phyloP scores from a whole-genome alignment of 2,329 filamentous ascomycete species.

The Cladobotryum protrusum region DNA sequence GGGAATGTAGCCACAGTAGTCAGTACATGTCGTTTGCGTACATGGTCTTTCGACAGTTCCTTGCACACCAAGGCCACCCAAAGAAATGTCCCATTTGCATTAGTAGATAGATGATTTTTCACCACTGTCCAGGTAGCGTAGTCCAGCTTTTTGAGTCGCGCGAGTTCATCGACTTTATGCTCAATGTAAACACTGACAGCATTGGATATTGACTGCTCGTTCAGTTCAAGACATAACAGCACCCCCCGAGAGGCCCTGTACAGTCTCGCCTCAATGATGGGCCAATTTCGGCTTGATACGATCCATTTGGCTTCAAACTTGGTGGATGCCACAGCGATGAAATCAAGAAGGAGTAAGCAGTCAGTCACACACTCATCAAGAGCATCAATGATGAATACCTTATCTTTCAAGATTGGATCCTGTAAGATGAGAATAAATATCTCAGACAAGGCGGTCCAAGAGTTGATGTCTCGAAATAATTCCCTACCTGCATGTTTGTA shows the following conservation, averaged over 20 bases:
- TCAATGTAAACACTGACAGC: slow-evolving; percentile 35
- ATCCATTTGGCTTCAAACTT: slow-evolving; percentile 33
- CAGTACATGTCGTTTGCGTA: no score
- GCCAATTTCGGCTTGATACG: slow-evolving; percentile 37
- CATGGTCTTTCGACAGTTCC: slow-evolving; percentile 9
- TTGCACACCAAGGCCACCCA: slow-evolving; percentile 20
- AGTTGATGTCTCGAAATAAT: slow-evolving; percentile 19
- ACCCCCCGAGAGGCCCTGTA: slow-evolving; percentile 12
- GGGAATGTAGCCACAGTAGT: slow-evolving; percentile 22
- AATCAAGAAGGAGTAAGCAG: not conserved
- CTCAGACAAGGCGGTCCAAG: slow-evolving; percentile 28
- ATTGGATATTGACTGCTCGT: slow-evolving; percentile 24
- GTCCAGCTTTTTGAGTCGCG: slow-evolving; percentile 13
- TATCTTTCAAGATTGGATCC: slow-evolving; percentile 22
- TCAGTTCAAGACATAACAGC: slow-evolving; percentile 31
- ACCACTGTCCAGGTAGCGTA: slow-evolving; percentile 5
- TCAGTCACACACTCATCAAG: slow-evolving; percentile 32
- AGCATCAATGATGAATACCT: slow-evolving; percentile 37
- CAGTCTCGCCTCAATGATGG: slow-evolving; percentile 29
- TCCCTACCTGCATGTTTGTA: no score
- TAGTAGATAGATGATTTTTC: slow-evolving; percentile 16
- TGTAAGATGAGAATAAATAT: slow-evolving; percentile 35
- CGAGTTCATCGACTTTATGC: slow-evolving; percentile 25
- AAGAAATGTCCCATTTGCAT: slow-evolving; percentile 15
- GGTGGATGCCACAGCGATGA: slow-evolving; percentile 4